Base-by-base conservation (phyloP, 2,329 filamentous ascomycete species). In the Beauveria caledonica region DNA sequence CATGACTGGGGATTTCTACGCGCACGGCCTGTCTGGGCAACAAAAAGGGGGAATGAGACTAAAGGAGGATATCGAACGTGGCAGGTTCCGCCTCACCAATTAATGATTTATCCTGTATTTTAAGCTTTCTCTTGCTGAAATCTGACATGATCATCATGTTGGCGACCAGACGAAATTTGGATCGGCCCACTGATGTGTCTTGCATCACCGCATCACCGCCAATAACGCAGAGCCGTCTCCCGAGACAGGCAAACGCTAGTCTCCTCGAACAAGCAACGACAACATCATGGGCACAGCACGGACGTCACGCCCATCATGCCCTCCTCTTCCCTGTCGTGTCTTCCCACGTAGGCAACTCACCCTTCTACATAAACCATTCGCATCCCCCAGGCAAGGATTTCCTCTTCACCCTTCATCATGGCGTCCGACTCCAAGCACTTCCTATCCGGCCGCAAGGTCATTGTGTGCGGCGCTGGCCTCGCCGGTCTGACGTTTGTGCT, bases 401-500 rank as follows among this genome's bases (percentile, higher is more conserved):
- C 6, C 10, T 8, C 29, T 49, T 27, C 50, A 40, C 23, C 39
- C 5, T 36, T 36, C 39, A 27, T n/a, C 44, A 61, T 61, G 60
- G 29, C 60, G 33, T 6, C 44, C 40, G 53, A 51, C 39, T 40
- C 23, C 21, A 19, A 7, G 23, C 64, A 63, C 29, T 65, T 69
- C 53, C 66, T 74, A 48, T 65, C 68, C 7, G 68, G 69, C 21
- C 74, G 75, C 64, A 71, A 67, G 48, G 74, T 76, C 51, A 65
- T 76, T 19, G 66, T 77, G 40, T 67, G 71, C 25, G 75, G 75
- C 33, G 72, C 68, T 25, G 76, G 75, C 21, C 71, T 76, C n/a
- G 71, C 71, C 21, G 73, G 76, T 13, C 68, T 75, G 21, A 63
- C 73, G 5, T 77, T 78, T 62, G 69, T 67, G 45, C 63, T 71